Conservation (phyloP, 2,329 filamentous ascomycete species). For the Diaporthe ilicicola region DNA sequence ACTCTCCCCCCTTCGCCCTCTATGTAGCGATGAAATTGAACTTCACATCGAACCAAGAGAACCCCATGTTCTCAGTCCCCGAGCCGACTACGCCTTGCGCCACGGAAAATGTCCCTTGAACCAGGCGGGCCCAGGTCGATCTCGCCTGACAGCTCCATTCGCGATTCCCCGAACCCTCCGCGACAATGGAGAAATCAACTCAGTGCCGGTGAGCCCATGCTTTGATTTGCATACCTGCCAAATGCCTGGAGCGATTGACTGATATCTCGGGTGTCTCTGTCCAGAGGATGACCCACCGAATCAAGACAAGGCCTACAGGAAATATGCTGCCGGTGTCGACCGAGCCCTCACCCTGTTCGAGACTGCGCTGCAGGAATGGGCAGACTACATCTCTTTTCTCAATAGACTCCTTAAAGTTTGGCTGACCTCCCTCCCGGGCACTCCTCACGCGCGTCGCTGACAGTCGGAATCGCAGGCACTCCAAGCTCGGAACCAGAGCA, state of each 20-base stretch:
- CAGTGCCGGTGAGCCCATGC: slow-evolving; percentile 72
- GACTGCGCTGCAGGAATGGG: slow-evolving; percentile 95
- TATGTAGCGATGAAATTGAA: slow-evolving; percentile 32
- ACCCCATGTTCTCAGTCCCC: slow-evolving; percentile 33
- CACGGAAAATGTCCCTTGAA: slow-evolving; percentile 68
- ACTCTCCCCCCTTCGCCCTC: slow-evolving; percentile 8
- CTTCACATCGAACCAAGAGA: slow-evolving; percentile 24
- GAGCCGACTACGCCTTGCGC: slow-evolving; percentile 31
- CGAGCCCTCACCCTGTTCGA: slow-evolving; percentile 90
- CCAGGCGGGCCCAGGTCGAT: slow-evolving; percentile 64
- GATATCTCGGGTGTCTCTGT: background rate
- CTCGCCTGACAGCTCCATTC: slow-evolving; percentile 86
- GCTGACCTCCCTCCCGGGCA: background rate
- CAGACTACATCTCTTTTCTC: slow-evolving; percentile 97
- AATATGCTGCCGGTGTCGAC: slow-evolving; percentile 90
- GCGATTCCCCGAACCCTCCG: slow-evolving; percentile 74
- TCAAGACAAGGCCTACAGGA: slow-evolving; percentile 78
- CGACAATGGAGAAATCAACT: slow-evolving; percentile 81
- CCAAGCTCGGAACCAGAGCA: slow-evolving; percentile 81
- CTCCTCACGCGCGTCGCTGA: slow-evolving; percentile 39
- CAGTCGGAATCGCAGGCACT: slow-evolving; percentile 69
- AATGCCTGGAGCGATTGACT: slow-evolving; percentile 5
- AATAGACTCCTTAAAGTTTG: slow-evolving; percentile 86
- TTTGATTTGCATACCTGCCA: background rate
- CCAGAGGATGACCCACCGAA: slow-evolving; percentile 51